Conservation (phyloP, 2,329 filamentous ascomycete genomes). For the Coniosporium tulheliwenetii region DNA sequence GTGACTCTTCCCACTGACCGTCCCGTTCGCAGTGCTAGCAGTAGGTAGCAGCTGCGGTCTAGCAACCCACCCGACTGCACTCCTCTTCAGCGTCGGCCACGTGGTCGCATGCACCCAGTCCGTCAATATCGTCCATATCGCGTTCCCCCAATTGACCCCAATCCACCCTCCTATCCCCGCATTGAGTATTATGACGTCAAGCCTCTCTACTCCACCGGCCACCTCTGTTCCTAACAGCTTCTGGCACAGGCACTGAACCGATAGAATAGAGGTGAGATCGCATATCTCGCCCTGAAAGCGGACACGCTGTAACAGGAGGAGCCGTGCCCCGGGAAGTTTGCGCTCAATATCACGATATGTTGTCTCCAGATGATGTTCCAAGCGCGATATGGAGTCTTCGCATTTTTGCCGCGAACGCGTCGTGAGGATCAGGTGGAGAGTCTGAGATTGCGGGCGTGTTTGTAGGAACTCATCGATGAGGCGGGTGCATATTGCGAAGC, state of each 20-base stretch:
- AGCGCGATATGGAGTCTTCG: slow-evolving; percentile 48
- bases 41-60: slow-evolving; percentile 32
- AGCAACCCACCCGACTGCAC: slow-evolving; percentile 38
- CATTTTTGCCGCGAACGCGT: slow-evolving; percentile 66
- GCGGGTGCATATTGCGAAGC: slow-evolving; percentile 67
- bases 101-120: slow-evolving; percentile 55
- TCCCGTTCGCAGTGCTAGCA: not conserved
- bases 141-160: slow-evolving; percentile 53
- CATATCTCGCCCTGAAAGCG: slow-evolving; percentile 39
- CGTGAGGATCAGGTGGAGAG: slow-evolving; percentile 68
- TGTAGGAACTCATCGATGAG: slow-evolving; percentile 80
- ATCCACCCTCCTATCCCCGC: slow-evolving; percentile 80
- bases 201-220: slow-evolving; percentile 31
- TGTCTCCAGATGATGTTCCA: slow-evolving; percentile 46
- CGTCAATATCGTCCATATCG: slow-evolving; percentile 40
- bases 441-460: slow-evolving; percentile 47
- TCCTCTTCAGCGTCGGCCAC: slow-evolving; percentile 64
- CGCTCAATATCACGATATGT: slow-evolving; percentile 21
- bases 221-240: slow-evolving; percentile 35
- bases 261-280: slow-evolving; percentile 40
- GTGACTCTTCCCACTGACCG: slow-evolving; percentile 1
- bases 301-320: slow-evolving; percentile 26
- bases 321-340: slow-evolving; percentile 20
- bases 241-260: slow-evolving; percentile 37
- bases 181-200: slow-evolving; percentile 73